Base-by-base conservation (phyloP, 208 protist genomes). In the Acanthamoeba culbertsoni region DNA sequence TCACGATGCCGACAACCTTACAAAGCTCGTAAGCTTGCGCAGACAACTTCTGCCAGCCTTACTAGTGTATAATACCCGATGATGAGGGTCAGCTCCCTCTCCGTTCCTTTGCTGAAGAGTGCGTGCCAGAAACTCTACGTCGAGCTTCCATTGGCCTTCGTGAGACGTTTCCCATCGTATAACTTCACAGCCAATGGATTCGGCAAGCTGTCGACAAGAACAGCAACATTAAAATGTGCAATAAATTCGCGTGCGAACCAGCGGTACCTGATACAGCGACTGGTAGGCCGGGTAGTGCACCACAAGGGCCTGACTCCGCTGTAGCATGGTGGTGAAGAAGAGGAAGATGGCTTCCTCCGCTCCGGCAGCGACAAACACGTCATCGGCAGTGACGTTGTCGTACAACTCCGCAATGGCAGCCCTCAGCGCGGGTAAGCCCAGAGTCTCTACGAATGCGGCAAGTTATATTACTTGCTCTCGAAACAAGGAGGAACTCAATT, bases 221-320 rank as follows among this genome's bases (percentile, higher is more conserved):
- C 23, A 14, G 51, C 51, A 23, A n/a, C 16, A 59, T 23, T 23
- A 59, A 23, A 59, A n/a, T n/a, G n/a, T n/a, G n/a, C n/a, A n/a
- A n/a, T n/a, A n/a, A n/a, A n/a, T n/a, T n/a, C 23, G 51, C 14
- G 51, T 59, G 23, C 51, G 51, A 59, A 59, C 51, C 23, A 23
- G 51, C 65, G 35, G n/a, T 77, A 77, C 65, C n/a, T 77, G 31
- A 28, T 31, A 77, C 18, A 77, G 65, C 12, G 65, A 77, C 65
- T 77, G 65, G n/a, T 43, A 77, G n/a, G 65, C 65, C 35, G 65
- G 65, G 65, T 77, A 77, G 35, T 77, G 65, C 65, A 77, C 65
- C 35, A 77, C 35, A 28, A 77, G 14, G 18, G 65, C 65, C n/a
- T 77, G 31, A 18, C 35, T 18, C 12, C 31, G 65, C 16, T n/a